Conservation (phyloP, 768 basidiomycete species). For the Coprinopsis cinerea region DNA sequence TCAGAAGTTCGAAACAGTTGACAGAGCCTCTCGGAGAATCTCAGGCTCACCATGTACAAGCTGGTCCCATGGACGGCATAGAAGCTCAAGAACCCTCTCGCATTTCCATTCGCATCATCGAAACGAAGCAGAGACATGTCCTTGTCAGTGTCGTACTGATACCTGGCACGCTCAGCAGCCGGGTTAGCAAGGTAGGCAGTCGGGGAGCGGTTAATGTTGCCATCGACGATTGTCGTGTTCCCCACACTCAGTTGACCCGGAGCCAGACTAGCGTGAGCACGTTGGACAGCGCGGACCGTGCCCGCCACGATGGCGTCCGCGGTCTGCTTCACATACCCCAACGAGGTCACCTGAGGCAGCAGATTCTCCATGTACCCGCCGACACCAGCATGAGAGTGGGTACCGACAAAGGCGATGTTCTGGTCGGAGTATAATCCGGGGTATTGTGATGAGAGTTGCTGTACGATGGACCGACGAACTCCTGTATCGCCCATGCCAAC, state of each 20-base stretch:
- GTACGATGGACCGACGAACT: constrained; percentile 62
- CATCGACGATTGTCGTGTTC: constrained; percentile 62
- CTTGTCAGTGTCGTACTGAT: constrained; percentile 71
- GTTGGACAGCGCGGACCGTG: constrained; percentile 60
- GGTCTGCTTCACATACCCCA: constrained; percentile 68
- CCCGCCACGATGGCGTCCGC: constrained; percentile 69
- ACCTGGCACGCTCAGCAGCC: constrained; percentile 56
- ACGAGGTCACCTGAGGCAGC: constrained; percentile 67
- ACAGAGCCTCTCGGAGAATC: background rate
- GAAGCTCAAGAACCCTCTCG: constrained; percentile 66
- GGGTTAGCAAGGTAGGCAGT: constrained; percentile 76
- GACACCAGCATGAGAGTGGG: constrained; percentile 73
- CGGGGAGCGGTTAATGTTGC: constrained; percentile 71
- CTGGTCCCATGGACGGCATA: constrained; percentile 80
- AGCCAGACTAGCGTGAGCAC: constrained; percentile 57
- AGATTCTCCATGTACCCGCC: constrained; percentile 77
- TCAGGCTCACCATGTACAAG: constrained; percentile 53
- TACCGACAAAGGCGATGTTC: constrained; percentile 74
- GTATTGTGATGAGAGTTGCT: constrained; percentile 47
- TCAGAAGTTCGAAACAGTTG: background rate
- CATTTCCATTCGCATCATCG: constrained; percentile 49
- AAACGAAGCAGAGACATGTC: constrained; percentile 64
- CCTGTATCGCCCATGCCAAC: constrained; percentile 82
- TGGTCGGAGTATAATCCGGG: constrained; percentile 59
- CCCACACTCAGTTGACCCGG: constrained; percentile 58